phyloP scores from a whole-genome alignment of 495 filamentous ascomycete species.

The Penicillium samsonianum region DNA sequence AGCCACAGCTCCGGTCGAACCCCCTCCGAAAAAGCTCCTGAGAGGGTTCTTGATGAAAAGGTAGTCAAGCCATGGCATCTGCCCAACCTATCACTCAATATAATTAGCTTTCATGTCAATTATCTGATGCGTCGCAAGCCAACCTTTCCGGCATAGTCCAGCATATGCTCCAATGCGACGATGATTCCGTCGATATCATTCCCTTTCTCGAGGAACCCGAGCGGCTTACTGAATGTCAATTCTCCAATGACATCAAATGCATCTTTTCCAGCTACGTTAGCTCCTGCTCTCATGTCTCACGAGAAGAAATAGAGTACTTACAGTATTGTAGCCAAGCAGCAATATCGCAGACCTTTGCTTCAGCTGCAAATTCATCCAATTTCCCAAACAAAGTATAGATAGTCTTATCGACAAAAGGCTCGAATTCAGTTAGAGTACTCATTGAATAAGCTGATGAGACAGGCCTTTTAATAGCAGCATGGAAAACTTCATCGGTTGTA shows the following conservation, averaged over 20 bases:
- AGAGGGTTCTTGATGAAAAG: slow-evolving; percentile 55
- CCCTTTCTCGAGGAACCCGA: neutral
- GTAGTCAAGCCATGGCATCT: slow-evolving; percentile 47
- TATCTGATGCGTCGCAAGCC: neutral
- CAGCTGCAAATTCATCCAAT: neutral
- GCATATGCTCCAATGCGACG: neutral
- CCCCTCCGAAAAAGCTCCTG: slow-evolving; percentile 33
- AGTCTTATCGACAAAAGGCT: neutral
- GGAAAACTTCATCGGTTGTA: neutral
- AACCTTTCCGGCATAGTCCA: neutral
- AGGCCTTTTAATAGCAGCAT: neutral
- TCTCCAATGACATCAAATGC: neutral
- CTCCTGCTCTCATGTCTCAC: neutral
- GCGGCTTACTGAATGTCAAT: neutral
- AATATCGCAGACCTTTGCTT: neutral
- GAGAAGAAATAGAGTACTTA: neutral
- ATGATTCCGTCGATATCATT: neutral
- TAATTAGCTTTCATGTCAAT: neutral
- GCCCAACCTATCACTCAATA: neutral
- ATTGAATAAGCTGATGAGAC: neutral
- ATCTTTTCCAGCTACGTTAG: neutral
- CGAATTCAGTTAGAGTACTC: neutral
- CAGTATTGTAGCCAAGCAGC: neutral
- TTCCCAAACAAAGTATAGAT: neutral
- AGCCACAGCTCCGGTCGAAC: slow-evolving; percentile 31